phyloP scores from a whole-genome alignment of 306 rosid species.

The Pachyrhizus erosus region DNA sequence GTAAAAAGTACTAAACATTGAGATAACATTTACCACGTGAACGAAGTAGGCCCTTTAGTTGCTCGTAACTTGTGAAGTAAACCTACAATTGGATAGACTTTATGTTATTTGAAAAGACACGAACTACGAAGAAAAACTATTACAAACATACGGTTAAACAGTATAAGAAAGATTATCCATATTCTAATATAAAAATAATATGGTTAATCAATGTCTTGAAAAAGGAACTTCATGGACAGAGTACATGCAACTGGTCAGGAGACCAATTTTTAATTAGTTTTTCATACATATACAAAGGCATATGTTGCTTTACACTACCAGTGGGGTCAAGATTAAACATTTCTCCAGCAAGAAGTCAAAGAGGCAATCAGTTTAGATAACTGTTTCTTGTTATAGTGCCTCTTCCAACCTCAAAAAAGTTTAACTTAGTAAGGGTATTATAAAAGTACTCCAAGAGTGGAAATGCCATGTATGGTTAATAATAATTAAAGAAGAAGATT shows the following conservation, averaged over 20 bases:
- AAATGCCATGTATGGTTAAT: neutral
- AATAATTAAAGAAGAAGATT: neutral
- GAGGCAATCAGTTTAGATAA: neutral
- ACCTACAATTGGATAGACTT: conserved; percentile 62
- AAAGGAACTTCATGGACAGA: conserved; percentile 19
- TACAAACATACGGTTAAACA: conserved; percentile 27
- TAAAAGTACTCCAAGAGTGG: neutral
- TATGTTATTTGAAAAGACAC: conserved; percentile 41
- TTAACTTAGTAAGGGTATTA: neutral
- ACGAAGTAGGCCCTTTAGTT: conserved; percentile 72
- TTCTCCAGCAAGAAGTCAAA: neutral
- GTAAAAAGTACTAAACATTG: conserved; percentile 7
- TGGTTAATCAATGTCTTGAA: neutral
- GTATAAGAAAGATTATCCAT: neutral
- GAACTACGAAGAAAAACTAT: conserved; percentile 27
- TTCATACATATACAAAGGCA: neutral
- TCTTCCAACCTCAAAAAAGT: conserved; percentile 12
- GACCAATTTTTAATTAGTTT: conserved; percentile 5
- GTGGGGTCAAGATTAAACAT: neutral
- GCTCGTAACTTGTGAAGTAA: conserved; percentile 91
- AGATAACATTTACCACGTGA: conserved; percentile 66
- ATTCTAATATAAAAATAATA: conserved; percentile 23
- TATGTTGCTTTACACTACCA: neutral
- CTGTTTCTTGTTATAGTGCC: neutral
- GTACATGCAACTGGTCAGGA: neutral